These are phyloP conservation scores for Chlorella sorokiniana DNA, from an alignment of 139 green algal genomes.

Conservation along the genomic window DNA sequence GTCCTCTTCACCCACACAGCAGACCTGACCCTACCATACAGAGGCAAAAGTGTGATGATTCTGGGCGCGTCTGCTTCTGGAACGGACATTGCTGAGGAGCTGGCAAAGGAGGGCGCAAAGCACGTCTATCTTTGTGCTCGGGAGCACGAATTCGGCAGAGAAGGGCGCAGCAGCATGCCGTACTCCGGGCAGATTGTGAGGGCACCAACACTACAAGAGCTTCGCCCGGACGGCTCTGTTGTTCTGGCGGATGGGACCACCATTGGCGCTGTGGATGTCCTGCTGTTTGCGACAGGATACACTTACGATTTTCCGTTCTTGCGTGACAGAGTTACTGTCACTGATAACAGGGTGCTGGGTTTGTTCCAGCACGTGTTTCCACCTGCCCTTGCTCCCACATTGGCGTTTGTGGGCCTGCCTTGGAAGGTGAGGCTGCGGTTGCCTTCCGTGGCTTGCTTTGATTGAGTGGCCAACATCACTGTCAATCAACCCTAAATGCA, in stretches of 20 bases:
- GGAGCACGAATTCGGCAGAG: too few species aligned
- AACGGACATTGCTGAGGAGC: conserved; percentile 64
- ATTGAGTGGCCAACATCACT: too few species aligned
- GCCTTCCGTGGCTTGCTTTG: too few species aligned
- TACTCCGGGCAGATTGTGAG: too few species aligned
- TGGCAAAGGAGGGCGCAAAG: conserved; percentile 12
- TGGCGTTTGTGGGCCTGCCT: conserved; percentile 76
- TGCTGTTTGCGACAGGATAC: conserved; percentile 57
- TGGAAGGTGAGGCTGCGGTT: conserved; percentile 50
- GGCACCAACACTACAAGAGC: too few species aligned
- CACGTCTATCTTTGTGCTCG: too few species aligned
- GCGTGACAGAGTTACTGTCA: conserved; percentile 31
- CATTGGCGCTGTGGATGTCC: too few species aligned
- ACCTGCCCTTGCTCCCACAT: conserved; percentile 38
- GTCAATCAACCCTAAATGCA: not conserved
- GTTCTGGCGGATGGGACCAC: too few species aligned
- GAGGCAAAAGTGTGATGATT: conserved; percentile 59
- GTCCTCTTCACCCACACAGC: too few species aligned
- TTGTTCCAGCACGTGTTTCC: conserved; percentile 77
- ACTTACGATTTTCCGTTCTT: conserved; percentile 73
- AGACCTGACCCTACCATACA: too few species aligned
- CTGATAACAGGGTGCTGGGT: conserved; percentile 60
- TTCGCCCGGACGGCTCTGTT: too few species aligned
- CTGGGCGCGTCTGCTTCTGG: conserved; percentile 69
- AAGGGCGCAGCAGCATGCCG: too few species aligned